Percentiles rank a stretch among this genome's conserved stretches.
These are phyloP conservation scores for Pyricularia pennisetigena DNA, from an alignment of 2,329 filamentous ascomycete species.

Conservation along the genomic window DNA sequence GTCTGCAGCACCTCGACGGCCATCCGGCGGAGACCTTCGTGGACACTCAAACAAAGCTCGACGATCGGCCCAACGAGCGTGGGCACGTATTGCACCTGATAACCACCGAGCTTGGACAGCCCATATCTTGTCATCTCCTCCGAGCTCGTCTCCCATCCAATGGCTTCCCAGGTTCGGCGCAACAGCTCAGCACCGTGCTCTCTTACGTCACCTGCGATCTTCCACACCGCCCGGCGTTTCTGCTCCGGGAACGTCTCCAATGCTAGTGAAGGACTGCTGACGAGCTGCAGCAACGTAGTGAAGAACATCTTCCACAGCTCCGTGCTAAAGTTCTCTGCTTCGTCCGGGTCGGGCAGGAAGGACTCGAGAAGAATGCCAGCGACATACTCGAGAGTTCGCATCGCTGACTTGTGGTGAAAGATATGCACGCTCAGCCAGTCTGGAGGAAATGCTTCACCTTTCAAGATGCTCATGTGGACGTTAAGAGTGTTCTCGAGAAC, in stretches of 20 bases:
- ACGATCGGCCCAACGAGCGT: constrained; percentile 85
- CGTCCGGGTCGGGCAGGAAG: constrained; percentile 80
- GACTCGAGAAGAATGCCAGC: constrained; percentile 70
- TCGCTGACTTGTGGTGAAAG: constrained; percentile 82
- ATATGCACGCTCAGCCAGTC: constrained; percentile 91
- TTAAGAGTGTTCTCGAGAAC: constrained; percentile 72
- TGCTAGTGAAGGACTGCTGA: constrained; percentile 79
- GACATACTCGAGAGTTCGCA: constrained; percentile 76
- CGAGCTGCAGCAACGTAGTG: constrained; percentile 75
- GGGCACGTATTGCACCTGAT: constrained; percentile 97
- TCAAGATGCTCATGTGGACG: constrained; percentile 80
- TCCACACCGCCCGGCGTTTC: constrained; percentile 94
- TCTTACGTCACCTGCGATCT: constrained; percentile 92
- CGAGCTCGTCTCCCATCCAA: constrained; percentile 83
- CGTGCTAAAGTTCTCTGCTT: constrained; percentile 85
- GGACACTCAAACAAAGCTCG: constrained; percentile 88
- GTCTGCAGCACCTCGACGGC: constrained; percentile 90
- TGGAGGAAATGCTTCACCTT: constrained; percentile 79
- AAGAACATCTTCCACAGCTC: constrained; percentile 94
- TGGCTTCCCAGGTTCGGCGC: constrained; percentile 81
- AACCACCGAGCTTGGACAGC: constrained; percentile 79
- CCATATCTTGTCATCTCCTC: constrained; percentile 75
- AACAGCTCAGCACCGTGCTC: constrained; percentile 84
- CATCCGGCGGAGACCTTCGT: constrained; percentile 80
- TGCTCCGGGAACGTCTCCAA: constrained; percentile 96